A percentile compares a stretch with the other conserved stretches of the same genome.
Conservation (phyloP, 805 yeast genomes). For the Yamadazyma phyllophila region DNA sequence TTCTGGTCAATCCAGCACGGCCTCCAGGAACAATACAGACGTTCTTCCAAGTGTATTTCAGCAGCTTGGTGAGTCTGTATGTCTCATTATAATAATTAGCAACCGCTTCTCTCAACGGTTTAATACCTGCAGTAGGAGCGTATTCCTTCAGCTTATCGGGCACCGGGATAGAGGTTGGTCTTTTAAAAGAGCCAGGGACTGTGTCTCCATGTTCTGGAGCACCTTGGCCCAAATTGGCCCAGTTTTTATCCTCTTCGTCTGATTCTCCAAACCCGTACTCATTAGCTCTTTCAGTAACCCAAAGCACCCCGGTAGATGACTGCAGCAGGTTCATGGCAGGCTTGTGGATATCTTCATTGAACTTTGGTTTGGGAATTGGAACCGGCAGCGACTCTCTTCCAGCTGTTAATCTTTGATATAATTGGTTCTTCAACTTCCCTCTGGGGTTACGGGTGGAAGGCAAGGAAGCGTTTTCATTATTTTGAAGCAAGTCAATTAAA, state of each 20-base stretch:
- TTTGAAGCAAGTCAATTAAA: slow-evolving; percentile 31
- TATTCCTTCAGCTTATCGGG: slow-evolving; percentile 52
- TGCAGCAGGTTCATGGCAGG: slow-evolving; percentile 61
- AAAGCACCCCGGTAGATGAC: slow-evolving; percentile 60
- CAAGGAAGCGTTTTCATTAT: slow-evolving; percentile 9
- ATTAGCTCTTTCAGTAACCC: slow-evolving; percentile 62
- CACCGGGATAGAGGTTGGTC: slow-evolving; percentile 49
- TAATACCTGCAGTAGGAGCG: slow-evolving; percentile 59
- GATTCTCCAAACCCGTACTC: slow-evolving; percentile 48
- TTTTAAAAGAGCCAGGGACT: slow-evolving; percentile 54
- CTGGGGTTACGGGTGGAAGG: slow-evolving; percentile 29
- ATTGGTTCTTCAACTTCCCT: slow-evolving; percentile 13
- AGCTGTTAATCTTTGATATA: slow-evolving; percentile 29
- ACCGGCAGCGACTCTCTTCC: slow-evolving; percentile 46
- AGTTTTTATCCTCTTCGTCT: slow-evolving; percentile 36
- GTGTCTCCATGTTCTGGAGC: slow-evolving; percentile 63
- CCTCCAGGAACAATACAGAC: slow-evolving; percentile 67
- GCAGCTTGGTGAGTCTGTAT: slow-evolving; percentile 45
- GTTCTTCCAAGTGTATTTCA: slow-evolving; percentile 59
- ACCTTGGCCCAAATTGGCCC: slow-evolving; percentile 66
- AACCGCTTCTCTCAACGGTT: slow-evolving; percentile 54
- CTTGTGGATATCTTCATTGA: slow-evolving; percentile 44
- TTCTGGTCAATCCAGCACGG: slow-evolving; percentile 59
- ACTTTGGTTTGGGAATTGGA: slow-evolving; percentile 48
- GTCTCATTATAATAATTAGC: slow-evolving; percentile 55